These are phyloP conservation scores for Boletus reticuloceps DNA, from an alignment of 768 basidiomycete genomes.

Conservation along the genomic window DNA sequence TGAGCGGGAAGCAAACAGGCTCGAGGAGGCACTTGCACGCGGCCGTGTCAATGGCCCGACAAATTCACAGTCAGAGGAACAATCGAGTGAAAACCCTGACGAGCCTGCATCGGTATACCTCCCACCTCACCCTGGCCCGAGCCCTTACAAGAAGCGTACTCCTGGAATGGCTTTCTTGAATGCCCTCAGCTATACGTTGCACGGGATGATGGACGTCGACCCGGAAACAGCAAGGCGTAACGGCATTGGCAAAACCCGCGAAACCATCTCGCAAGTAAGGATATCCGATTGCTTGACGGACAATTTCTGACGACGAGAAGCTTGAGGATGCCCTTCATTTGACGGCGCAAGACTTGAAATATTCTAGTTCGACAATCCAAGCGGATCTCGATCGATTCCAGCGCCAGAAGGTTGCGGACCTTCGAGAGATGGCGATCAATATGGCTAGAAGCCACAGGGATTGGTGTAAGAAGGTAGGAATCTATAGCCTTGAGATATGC, in stretches of 20 bases:
- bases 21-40: constrained; percentile 82
- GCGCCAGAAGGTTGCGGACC: constrained; percentile 95
- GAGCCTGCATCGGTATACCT: constrained; percentile 51
- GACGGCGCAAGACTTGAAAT: constrained; percentile 91
- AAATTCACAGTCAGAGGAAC: constrained; percentile 25
- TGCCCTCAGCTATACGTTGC: constrained; percentile 90
- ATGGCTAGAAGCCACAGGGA: constrained; percentile 91
- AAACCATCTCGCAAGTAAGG: constrained; percentile 89
- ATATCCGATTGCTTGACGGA: constrained; percentile 6
- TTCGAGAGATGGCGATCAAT: constrained; percentile 89
- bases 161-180: constrained; percentile 86
- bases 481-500: constrained; percentile 1
- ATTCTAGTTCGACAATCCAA: constrained; percentile 94
- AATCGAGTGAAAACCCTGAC: constrained; percentile 36
- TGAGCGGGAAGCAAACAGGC: constrained; percentile 83
- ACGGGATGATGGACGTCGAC: constrained; percentile 99
- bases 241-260: constrained; percentile 90
- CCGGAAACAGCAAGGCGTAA: constrained; percentile 94
- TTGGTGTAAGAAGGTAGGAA: constrained; percentile 89
- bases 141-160: constrained; percentile 56
- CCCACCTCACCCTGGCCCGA: constrained; percentile 80
- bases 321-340: constrained; percentile 94
- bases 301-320: constrained; percentile 41
- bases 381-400: constrained; percentile 98
- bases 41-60: constrained; percentile 40